Evolutionary conservation across 1,284 basidiomycete species (phyloP).

Genomic region (Cryptococcus maquisensis): DNA sequence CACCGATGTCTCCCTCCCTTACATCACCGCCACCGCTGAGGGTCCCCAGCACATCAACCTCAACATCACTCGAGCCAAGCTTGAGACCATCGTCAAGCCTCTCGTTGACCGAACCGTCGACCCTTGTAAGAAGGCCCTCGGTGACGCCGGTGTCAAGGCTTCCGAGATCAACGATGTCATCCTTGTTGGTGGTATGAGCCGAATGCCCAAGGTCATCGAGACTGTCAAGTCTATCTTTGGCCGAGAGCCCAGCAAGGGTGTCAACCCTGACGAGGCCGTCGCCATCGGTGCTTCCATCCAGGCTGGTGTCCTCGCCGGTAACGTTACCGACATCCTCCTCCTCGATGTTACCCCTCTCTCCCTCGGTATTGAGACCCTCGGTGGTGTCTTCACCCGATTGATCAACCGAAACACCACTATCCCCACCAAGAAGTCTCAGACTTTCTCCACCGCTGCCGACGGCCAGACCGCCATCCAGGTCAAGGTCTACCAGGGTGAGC

Average conservation of each 20-base stretch:
- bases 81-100: conserved; percentile 77
- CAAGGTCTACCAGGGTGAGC: conserved; percentile 98
- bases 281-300: conserved; percentile 90
- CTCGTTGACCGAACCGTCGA: conserved; percentile 87
- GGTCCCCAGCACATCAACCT: conserved; percentile 97
- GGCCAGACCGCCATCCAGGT: conserved; percentile 95
- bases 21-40: conserved; percentile 90
- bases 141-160: conserved; percentile 86
- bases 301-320: conserved; percentile 91
- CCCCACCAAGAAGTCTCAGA: conserved; percentile 98
- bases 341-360: conserved; percentile 84
- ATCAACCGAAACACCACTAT: conserved; percentile 98
- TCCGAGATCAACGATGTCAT: conserved; percentile 94
- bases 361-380: conserved; percentile 85
- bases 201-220: conserved; percentile 92
- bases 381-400: conserved; percentile 93
- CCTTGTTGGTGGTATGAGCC: conserved; percentile 95
- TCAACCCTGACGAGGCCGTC: conserved; percentile 95
- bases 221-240: conserved; percentile 91
- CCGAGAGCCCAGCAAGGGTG: conserved; percentile 93
- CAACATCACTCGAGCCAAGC: conserved; percentile 81
- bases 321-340: conserved; percentile 92
- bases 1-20: conserved; percentile 94
- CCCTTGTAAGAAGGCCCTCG: conserved; percentile 95
- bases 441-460: conserved; percentile 96